Percentiles rank a stretch among this genome's conserved stretches.
Conservation (phyloP, 2,329 filamentous ascomycete genomes). For the Tolypocladium nubicola region DNA sequence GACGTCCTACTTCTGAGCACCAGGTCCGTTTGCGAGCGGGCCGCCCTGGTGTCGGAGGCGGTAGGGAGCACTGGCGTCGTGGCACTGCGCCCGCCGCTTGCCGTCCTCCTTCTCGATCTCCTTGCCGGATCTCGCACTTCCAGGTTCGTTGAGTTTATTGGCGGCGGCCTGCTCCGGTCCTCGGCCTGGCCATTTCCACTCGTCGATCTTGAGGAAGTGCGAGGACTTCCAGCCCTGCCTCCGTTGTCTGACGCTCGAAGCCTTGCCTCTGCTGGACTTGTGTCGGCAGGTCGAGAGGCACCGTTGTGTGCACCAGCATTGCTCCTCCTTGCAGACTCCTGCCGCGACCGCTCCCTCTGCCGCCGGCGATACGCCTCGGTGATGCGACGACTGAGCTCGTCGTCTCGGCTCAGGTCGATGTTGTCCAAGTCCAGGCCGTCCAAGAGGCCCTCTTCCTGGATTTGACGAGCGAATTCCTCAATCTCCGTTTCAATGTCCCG, state of each 20-base stretch:
- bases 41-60: conserved; percentile 34
- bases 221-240: conserved; percentile 18
- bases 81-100: conserved; percentile 44
- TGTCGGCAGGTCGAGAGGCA: conserved; percentile 20
- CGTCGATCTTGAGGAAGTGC: conserved; percentile 34
- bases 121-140: conserved; percentile 19
- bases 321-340: conserved; percentile 34
- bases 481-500: conserved; percentile 81
- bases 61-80: conserved; percentile 35
- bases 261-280: conserved; percentile 13
- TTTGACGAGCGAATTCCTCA: conserved; percentile 80
- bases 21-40: conserved; percentile 58
- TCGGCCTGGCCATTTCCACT: conserved; percentile 33
- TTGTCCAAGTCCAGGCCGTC: conserved; percentile 86
- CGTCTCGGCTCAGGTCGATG: conserved; percentile 72
- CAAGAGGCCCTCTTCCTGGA: conserved; percentile 74
- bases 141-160: conserved; percentile 15
- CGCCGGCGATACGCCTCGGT: conserved; percentile 77
- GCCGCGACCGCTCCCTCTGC: conserved; percentile 52
- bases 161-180: conserved; percentile 41
- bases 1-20: conserved; percentile 28
- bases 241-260: conserved; percentile 14
- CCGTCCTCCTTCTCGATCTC: conserved; percentile 35
- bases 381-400: conserved; percentile 83
- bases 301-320: conserved; percentile 23